phyloP scores from a whole-genome alignment of 805 yeast genomes.

The Yamadazyma phyllophila region DNA sequence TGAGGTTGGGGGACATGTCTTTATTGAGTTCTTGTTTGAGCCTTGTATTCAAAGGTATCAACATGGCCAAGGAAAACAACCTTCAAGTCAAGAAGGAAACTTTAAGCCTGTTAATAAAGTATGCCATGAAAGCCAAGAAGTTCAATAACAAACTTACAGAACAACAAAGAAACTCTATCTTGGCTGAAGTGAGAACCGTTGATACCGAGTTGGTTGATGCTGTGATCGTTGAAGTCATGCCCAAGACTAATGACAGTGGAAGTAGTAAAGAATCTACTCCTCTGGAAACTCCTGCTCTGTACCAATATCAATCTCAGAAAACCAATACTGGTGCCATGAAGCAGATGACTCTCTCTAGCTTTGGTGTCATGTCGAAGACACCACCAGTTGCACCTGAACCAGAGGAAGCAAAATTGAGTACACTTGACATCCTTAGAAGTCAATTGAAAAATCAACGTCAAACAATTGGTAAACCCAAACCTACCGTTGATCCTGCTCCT shows the following conservation, averaged over 20 bases:
- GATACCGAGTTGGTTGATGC: conserved; percentile 53
- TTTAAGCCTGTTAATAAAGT: conserved; percentile 55
- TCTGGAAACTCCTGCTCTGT: neutral
- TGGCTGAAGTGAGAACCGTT: conserved; percentile 57
- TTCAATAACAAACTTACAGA: conserved; percentile 68
- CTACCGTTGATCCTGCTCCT: conserved; percentile 41
- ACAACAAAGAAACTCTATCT: conserved; percentile 62
- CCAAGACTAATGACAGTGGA: conserved; percentile 2
- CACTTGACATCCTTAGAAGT: conserved; percentile 33
- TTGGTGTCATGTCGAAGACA: conserved; percentile 29
- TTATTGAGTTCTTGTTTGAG: conserved; percentile 70
- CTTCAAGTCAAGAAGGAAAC: conserved; percentile 52
- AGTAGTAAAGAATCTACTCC: conserved; percentile 11
- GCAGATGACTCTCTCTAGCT: conserved; percentile 35
- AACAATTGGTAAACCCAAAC: conserved; percentile 18
- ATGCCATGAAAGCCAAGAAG: conserved; percentile 63
- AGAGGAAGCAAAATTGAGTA: conserved; percentile 26
- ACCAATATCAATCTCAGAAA: conserved; percentile 1
- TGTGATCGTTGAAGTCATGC: conserved; percentile 35
- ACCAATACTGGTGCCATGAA: conserved; percentile 11
- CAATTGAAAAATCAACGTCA: conserved; percentile 25
- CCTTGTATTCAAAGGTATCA: conserved; percentile 63
- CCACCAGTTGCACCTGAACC: conserved; percentile 32
- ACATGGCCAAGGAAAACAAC: conserved; percentile 55
- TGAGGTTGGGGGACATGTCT: conserved; percentile 76